These are phyloP conservation scores for Handroanthus guayacan DNA, from an alignment of 257 asterid genomes.

Conservation along the genomic window DNA sequence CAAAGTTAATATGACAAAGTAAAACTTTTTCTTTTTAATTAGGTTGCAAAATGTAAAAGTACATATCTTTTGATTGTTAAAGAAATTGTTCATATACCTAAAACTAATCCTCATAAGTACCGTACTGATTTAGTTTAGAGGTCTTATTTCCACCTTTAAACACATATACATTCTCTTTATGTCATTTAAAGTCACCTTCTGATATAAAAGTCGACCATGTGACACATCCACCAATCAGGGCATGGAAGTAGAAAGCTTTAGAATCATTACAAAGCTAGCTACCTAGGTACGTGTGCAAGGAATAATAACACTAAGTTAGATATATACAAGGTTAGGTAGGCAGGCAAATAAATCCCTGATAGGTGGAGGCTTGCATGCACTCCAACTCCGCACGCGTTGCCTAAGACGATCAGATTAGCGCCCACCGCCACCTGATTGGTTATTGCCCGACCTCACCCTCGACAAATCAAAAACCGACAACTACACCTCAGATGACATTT, in stretches of 20 bases:
- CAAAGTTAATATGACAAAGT: no score
- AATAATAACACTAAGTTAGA: neutral
- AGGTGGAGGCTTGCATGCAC: slow-evolving; percentile 55
- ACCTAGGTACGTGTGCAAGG: neutral
- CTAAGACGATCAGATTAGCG: slow-evolving; percentile 1
- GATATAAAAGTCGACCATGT: neutral
- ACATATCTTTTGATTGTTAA: no score
- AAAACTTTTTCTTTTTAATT: no score
- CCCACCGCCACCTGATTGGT: slow-evolving; percentile 41
- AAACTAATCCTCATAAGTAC: no score
- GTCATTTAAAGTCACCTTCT: no score
- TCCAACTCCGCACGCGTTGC: slow-evolving; percentile 41
- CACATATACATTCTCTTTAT: no score
- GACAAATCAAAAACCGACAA: slow-evolving; percentile 16
- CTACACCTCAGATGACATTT: neutral
- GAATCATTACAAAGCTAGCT: neutral
- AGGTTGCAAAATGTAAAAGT: no score
- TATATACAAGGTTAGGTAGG: neutral
- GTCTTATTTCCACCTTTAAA: no score
- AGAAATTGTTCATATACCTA: no score
- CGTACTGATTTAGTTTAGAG: no score
- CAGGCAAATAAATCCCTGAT: slow-evolving; percentile 14
- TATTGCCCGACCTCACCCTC: neutral
- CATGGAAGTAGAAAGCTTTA: neutral
- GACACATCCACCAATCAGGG: neutral